These are phyloP conservation scores for Colletotrichum destructivum DNA, from an alignment of 2,329 filamentous ascomycete species.

Conservation along the genomic window DNA sequence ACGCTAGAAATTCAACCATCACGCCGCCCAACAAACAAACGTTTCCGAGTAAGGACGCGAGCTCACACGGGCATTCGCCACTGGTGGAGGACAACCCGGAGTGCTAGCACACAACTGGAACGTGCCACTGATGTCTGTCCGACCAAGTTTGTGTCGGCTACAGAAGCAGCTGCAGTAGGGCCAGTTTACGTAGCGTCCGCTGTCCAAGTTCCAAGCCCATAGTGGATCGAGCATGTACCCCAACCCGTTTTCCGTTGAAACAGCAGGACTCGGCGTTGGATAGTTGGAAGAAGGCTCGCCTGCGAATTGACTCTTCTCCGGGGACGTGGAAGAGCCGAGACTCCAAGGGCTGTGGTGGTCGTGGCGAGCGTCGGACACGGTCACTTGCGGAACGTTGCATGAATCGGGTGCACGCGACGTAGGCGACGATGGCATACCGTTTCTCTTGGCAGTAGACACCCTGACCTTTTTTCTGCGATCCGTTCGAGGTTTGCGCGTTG, in stretches of 20 bases:
- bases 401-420: not conserved
- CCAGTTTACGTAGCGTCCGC: not conserved
- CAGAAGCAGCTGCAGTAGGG: constrained; percentile 14
- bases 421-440: not conserved
- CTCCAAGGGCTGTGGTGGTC: not conserved
- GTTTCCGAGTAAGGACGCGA: not conserved
- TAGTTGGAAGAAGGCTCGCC: not conserved
- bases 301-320: not conserved
- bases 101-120: not conserved
- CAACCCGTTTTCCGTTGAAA: not conserved
- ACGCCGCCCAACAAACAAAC: not conserved
- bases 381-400: not conserved
- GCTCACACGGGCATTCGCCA: not conserved
- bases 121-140: not conserved
- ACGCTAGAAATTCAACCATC: not conserved
- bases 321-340: not conserved
- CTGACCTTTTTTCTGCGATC: not conserved
- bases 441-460: not conserved
- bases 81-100: not conserved
- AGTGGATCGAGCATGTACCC: not conserved
- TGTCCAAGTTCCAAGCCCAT: constrained; percentile 1
- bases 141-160: not conserved
- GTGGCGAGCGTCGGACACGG: not conserved
- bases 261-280: not conserved
- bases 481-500: not conserved